A percentile compares a stretch with the other conserved stretches of the same genome.
These are phyloP conservation scores for Paraconiothyrium sp. DNA, from an alignment of 2,329 filamentous ascomycete species.

Conservation along the genomic window DNA sequence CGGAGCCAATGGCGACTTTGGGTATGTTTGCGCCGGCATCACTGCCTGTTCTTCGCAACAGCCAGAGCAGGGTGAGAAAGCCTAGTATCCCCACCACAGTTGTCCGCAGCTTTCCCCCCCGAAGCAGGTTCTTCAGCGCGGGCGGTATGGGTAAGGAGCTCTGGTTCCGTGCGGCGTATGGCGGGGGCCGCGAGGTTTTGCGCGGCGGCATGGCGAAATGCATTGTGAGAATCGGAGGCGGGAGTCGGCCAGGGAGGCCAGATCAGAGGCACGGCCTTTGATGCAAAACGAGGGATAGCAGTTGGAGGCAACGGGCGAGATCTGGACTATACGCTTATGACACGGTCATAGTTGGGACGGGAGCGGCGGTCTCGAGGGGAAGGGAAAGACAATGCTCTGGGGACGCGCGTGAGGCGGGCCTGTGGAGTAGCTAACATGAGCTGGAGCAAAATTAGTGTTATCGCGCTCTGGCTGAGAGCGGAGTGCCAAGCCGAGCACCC, in stretches of 20 bases:
- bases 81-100: slow-evolving; percentile 64
- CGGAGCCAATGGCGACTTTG: slow-evolving; percentile 54
- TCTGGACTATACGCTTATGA: slow-evolving; percentile 15
- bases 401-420: slow-evolving; percentile 5
- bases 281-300: slow-evolving; percentile 35
- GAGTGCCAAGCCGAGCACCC: slow-evolving; percentile 17
- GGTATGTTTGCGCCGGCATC: slow-evolving; percentile 28
- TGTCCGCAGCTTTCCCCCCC: slow-evolving; percentile 70
- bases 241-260: slow-evolving; percentile 30
- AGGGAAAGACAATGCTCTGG: slow-evolving; percentile 4
- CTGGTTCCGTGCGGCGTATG: slow-evolving; percentile 71
- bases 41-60: slow-evolving; percentile 44
- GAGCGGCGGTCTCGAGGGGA: slow-evolving; percentile 1
- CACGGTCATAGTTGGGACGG: slow-evolving; percentile 24
- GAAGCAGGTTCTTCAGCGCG: slow-evolving; percentile 57
- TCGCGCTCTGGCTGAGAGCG: slow-evolving; percentile 5
- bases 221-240: slow-evolving; percentile 63
- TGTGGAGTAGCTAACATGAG: slow-evolving; percentile 15
- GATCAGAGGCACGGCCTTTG: slow-evolving; percentile 10
- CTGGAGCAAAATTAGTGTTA: slow-evolving; percentile 18
- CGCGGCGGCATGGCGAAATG: slow-evolving; percentile 90
- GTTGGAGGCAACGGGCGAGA: slow-evolving; percentile 23
- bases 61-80: slow-evolving; percentile 58
- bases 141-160: slow-evolving; percentile 47
- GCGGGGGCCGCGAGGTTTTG: slow-evolving; percentile 80